Percentiles rank a stretch among this genome's conserved stretches.
phyloP scores from a whole-genome alignment of 2,329 filamentous ascomycete species.

The Paecilomyces variotii region DNA sequence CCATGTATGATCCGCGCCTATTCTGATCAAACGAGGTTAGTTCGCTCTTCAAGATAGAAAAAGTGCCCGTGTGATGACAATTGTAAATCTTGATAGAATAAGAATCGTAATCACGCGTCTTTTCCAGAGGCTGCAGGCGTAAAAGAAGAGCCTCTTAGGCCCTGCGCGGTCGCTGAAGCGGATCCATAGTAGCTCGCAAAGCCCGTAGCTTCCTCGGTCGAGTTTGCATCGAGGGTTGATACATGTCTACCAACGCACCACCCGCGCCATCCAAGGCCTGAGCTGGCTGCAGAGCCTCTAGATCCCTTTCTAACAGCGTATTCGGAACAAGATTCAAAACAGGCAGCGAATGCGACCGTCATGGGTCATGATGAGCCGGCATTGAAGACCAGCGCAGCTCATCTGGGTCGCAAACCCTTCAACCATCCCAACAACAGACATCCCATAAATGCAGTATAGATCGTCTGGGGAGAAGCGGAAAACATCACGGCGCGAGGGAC shows the following conservation, averaged over 20 bases:
- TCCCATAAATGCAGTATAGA: background rate
- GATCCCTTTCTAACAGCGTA: background rate
- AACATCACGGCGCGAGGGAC: background rate
- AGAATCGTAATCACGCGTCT: background rate
- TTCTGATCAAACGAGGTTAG: background rate
- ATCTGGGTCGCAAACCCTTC: background rate
- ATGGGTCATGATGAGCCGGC: background rate
- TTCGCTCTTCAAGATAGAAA: background rate
- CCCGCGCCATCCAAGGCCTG: background rate
- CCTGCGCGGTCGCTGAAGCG: background rate
- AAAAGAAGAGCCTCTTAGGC: background rate
- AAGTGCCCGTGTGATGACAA: background rate
- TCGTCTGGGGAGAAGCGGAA: background rate
- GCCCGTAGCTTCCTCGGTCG: background rate
- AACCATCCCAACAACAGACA: background rate
- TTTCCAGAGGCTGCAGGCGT: background rate
- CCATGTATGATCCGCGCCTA: background rate
- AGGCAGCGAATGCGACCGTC: background rate
- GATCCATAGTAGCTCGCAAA: background rate
- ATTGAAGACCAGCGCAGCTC: background rate
- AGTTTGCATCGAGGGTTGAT: background rate
- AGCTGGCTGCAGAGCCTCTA: background rate
- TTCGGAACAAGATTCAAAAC: background rate
- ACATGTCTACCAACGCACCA: background rate
- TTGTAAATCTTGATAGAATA: background rate